Base-by-base conservation (phyloP, 768 basidiomycete genomes). In the Suillus spraguei region DNA sequence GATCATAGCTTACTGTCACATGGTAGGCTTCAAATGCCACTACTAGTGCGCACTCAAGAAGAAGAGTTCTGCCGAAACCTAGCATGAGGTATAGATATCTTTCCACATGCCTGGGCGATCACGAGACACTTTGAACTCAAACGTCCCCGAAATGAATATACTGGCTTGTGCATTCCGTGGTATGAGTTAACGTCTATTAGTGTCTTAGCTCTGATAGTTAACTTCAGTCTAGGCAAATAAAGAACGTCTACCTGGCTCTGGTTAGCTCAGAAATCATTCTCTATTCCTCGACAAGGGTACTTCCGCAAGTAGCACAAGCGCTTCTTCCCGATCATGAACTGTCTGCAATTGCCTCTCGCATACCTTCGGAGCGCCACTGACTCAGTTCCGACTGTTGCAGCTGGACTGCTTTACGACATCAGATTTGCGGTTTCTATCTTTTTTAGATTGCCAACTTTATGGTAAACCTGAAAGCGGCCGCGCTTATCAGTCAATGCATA, bases 401-500 rank as follows among this genome's bases (percentile, higher is more conserved):
- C 17, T 33, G n/a, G 11, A 32, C 20, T 24, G 32, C 9, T 35
- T 28, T 16, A 49, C 49, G 35, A 52, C 17, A 52, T 52, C 50
- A 6, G 22, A 28, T 17, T 52, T 59, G 65, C 28, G 13, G 13
- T 14, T 64, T 60, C 47, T n/a, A 46, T 35, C 59, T 59, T 54
- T 14, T 63, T 38, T 59, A 82, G 80, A 74, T 84, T 46, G 65
- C 80, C 2, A 68, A 69, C 22, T 82, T 84, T 53, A 80, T 84
- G 10, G 85, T 32, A 20, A 53, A 33, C 49, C 16, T 28, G 28
- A 14, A 50, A 50, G 28, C 10, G 28, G 28, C 10, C n/a, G 24
- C 16, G 50, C 28, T 53, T 53, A 10, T 33, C 52, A n/a, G n/a
- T n/a, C n/a, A 89, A 88, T 3, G 87, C 83, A n/a, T n/a, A n/a